Base-by-base conservation (phyloP, 2,329 filamentous ascomycete species). In the Pseudogymnoascus pannorum region DNA sequence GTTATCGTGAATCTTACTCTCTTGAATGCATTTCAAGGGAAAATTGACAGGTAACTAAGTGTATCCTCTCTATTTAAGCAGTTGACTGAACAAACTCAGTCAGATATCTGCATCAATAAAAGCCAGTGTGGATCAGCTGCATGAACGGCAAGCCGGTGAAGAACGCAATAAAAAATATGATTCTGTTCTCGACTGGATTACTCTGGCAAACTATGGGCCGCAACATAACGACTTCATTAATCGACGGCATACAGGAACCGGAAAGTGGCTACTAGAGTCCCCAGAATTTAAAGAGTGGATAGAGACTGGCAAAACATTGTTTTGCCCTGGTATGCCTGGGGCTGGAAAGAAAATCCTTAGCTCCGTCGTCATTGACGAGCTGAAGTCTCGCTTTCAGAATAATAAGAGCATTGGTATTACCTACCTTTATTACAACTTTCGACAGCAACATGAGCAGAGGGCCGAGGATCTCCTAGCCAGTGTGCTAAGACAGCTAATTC, bases 351-450 rank as follows among this genome's bases (percentile, higher is more conserved):
- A 8, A 0, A 77, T 79, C 2, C 59, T 78, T 0, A 67, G 75
- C 0, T 73, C 78, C 0, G 72, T 75, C 5, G 72, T 77, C 0
- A 64, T 81, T 0, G 71, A 81, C 2, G 12, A 79, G 22, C 68
- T 82, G 1, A 14, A 14, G 4, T 61, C 26, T 1, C 38, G 31
- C 2, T 73, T 71, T 35, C 12, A 60, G 0, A 62, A 68, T 1
- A 64, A 73, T 14, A 0, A 12, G 0, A 59, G 8, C 1, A 44
- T 75, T 22, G 74, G 74, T 0, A 68, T 82, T 16, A 76, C 74
- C 0, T 81, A 76, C 29, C n/a, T 81, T 0, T 83, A 78, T 57
- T 79, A 74, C 68, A 76, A 78, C 59, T 79, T 76, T 62, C 68
- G 68, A n/a, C 68, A 67, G 3, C 65, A 73, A 9, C 61, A 73